A percentile compares a stretch with the other conserved stretches of the same genome.
Conservation (phyloP, 192 early-diverging fungal species). For the Coemansia sp. region DNA sequence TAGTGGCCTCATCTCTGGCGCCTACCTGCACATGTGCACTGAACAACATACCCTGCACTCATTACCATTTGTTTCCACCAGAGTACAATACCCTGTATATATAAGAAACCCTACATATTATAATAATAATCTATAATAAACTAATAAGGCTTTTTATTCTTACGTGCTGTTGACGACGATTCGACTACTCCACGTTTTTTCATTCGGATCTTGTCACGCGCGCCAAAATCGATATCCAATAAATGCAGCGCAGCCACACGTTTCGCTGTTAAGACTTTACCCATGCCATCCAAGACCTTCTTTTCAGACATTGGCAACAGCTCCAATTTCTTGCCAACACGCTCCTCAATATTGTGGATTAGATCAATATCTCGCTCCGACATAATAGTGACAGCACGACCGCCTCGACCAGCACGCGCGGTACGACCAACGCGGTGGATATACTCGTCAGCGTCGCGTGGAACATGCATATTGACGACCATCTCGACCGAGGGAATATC, state of each 20-base stretch:
- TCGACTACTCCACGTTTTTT: slow-evolving; percentile 24
- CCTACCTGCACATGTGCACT: background rate
- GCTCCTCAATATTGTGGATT: slow-evolving; percentile 86
- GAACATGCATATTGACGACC: slow-evolving; percentile 96
- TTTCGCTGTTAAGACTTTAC: slow-evolving; percentile 84
- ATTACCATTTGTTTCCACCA: background rate
- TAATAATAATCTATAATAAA: background rate
- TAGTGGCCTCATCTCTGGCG: background rate
- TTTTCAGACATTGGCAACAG: slow-evolving; percentile 78
- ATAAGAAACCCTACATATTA: background rate
- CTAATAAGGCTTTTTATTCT: background rate
- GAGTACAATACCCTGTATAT: slow-evolving; percentile 5
- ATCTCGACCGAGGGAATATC: slow-evolving; percentile 94
- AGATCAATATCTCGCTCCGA: slow-evolving; percentile 84
- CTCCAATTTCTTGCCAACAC: slow-evolving; percentile 78
- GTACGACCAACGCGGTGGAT: slow-evolving; percentile 98
- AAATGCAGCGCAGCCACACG: slow-evolving; percentile 65
- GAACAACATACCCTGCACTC: background rate
- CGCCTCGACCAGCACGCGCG: slow-evolving; percentile 92
- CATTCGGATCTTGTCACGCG: slow-evolving; percentile 35
- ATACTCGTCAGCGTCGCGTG: slow-evolving; percentile 93
- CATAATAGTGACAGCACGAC: slow-evolving; percentile 84
- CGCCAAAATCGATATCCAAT: slow-evolving; percentile 51
- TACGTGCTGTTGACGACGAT: background rate
- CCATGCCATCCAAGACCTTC: slow-evolving; percentile 80